phyloP scores from a whole-genome alignment of 306 rosid species.

The Rosa lucieae region DNA sequence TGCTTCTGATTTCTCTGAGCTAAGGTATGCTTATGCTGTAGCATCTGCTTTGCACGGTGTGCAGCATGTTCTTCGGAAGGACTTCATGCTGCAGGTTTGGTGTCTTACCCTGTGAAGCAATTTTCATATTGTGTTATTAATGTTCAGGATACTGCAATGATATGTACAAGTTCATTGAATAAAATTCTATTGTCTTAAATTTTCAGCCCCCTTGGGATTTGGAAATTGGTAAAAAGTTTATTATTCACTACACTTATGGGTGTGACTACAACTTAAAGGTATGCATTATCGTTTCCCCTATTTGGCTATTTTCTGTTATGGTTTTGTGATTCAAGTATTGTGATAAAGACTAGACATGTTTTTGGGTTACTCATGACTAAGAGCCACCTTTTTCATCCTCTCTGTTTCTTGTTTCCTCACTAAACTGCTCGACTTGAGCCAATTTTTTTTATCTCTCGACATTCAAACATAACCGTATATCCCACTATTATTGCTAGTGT shows the following conservation, averaged over 20 bases:
- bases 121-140: slow-evolving; percentile 11
- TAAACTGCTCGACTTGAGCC: background rate
- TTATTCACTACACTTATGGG: slow-evolving; percentile 89
- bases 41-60: slow-evolving; percentile 96
- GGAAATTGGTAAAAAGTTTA: slow-evolving; percentile 61
- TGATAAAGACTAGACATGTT: background rate
- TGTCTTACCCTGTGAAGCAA: slow-evolving; percentile 17
- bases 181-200: slow-evolving; percentile 22
- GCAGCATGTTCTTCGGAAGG: slow-evolving; percentile 84
- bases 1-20: slow-evolving; percentile 24
- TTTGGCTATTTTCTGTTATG: background rate
- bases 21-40: slow-evolving; percentile 94
- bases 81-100: slow-evolving; percentile 93
- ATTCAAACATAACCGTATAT: background rate
- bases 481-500: background rate
- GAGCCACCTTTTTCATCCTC: background rate
- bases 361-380: background rate
- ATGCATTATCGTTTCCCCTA: background rate
- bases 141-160: background rate
- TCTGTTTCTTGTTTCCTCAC: background rate
- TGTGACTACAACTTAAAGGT: slow-evolving; percentile 91
- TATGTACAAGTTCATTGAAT: slow-evolving; percentile 9
- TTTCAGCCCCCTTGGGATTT: slow-evolving; percentile 98
- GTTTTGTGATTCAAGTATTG: background rate
- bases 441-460: background rate